Conservation (phyloP, 1,284 basidiomycete genomes). For the Ceratobasidium papillatum region DNA sequence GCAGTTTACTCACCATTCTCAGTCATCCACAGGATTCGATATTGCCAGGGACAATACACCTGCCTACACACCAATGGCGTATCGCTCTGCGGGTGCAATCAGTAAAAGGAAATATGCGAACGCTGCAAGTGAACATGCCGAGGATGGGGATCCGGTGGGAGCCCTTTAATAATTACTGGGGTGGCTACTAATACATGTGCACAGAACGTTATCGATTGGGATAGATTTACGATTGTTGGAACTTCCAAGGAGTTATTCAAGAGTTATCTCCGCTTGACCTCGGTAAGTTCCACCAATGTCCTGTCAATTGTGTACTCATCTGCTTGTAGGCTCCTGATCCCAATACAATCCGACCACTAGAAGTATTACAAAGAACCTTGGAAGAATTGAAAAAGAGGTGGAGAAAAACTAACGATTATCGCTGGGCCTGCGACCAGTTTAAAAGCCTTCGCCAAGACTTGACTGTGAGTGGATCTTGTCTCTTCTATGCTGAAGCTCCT, state of each 20-base stretch:
- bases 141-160: slow-evolving; percentile 38
- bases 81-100: slow-evolving; percentile 39
- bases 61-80: slow-evolving; percentile 37
- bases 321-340: slow-evolving; percentile 86
- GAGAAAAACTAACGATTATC: slow-evolving; percentile 84
- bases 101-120: slow-evolving; percentile 39
- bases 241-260: slow-evolving; percentile 91
- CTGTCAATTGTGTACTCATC: not conserved
- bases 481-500: slow-evolving; percentile 44
- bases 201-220: slow-evolving; percentile 97
- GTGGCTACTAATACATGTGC: not conserved
- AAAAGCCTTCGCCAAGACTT: slow-evolving; percentile 98
- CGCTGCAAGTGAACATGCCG: slow-evolving; percentile 37
- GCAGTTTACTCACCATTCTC: slow-evolving; percentile 41
- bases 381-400: slow-evolving; percentile 89
- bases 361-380: slow-evolving; percentile 86
- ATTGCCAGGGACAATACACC: slow-evolving; percentile 37
- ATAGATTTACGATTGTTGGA: slow-evolving; percentile 93
- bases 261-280: slow-evolving; percentile 93
- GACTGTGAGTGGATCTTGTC: slow-evolving; percentile 70
- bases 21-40: slow-evolving; percentile 37
- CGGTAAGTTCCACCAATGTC: slow-evolving; percentile 61
- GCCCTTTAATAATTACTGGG: not conserved
- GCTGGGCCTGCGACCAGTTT: slow-evolving; percentile 97
- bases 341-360: slow-evolving; percentile 90